phyloP scores from a whole-genome alignment of 306 rosid species.

The Prunus campanulata region DNA sequence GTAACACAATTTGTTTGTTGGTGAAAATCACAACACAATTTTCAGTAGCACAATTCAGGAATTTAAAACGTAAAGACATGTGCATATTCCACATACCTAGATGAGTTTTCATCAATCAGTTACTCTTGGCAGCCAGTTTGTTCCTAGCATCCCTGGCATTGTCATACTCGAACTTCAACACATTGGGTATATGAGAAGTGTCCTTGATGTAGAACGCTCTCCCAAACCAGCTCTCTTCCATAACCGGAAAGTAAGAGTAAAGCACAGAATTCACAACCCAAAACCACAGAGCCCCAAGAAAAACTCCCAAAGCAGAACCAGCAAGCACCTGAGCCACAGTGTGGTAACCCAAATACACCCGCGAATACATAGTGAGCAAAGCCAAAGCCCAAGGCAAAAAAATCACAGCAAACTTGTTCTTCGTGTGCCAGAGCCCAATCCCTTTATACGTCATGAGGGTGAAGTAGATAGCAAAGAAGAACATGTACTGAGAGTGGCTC shows the following conservation, averaged over 20 bases:
- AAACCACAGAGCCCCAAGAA: conserved; percentile 76
- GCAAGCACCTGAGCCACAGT: conserved; percentile 79
- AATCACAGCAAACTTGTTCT: conserved; percentile 29
- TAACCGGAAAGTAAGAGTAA: conserved; percentile 43
- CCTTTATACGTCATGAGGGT: conserved; percentile 46
- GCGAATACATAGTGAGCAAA: conserved; percentile 55
- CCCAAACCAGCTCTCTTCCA: conserved; percentile 80
- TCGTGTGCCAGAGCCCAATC: conserved; percentile 36
- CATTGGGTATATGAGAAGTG: conserved; percentile 76
- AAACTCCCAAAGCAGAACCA: conserved; percentile 64
- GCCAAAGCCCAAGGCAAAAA: conserved; percentile 59
- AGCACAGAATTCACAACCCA: conserved; percentile 64
- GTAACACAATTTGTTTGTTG: too few relatives aligned
- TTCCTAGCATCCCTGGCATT: conserved; percentile 69
- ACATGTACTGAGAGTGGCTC: conserved; percentile 91
- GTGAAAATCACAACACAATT: too few relatives aligned
- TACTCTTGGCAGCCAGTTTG: conserved; percentile 30
- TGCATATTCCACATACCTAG: conserved; percentile 13
- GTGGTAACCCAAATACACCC: conserved; percentile 93
- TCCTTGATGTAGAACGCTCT: conserved; percentile 71
- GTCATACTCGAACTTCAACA: conserved; percentile 89
- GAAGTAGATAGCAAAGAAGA: conserved; percentile 70
- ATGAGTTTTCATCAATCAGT: conserved; percentile 21
- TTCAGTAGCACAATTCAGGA: not conserved
- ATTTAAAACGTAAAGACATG: not conserved